Conservation (phyloP, 768 basidiomycete genomes). For the Lactifluus pinguis region DNA sequence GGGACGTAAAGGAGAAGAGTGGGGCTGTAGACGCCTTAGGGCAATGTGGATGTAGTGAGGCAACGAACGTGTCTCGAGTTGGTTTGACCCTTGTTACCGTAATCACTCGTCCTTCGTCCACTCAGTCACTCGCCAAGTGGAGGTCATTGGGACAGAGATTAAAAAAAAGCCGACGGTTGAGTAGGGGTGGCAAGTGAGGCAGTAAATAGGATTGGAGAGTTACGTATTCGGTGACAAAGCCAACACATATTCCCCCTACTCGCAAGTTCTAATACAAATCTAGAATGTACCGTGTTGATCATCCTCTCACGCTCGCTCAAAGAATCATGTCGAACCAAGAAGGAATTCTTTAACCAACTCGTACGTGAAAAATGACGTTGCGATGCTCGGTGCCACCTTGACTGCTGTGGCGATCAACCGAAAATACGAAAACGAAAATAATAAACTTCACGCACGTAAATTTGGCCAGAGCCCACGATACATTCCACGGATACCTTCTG, state of each 20-base stretch:
- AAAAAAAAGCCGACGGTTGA: not conserved
- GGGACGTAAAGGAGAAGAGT: conserved; percentile 16
- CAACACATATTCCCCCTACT: not conserved
- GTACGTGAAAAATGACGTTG: conserved; percentile 79
- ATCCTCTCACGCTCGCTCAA: conserved; percentile 5
- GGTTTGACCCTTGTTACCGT: not conserved
- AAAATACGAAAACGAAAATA: conserved; percentile 1
- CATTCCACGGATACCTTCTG: conserved; percentile 69
- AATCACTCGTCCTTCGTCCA: not conserved
- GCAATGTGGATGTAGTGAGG: conserved; percentile 19
- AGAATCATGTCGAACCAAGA: conserved; percentile 26
- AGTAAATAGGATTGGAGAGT: not conserved
- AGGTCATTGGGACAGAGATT: not conserved
- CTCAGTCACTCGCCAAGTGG: not conserved
- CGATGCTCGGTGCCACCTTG: conserved; percentile 86
- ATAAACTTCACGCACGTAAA: conserved; percentile 48
- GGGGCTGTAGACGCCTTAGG: not conserved
- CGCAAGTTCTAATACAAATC: conserved; percentile 10
- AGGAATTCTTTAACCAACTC: conserved; percentile 54
- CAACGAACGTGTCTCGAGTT: conserved; percentile 8
- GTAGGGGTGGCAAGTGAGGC: not conserved
- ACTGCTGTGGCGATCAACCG: conserved; percentile 35
- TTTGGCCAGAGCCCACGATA: conserved; percentile 89
- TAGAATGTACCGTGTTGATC: conserved; percentile 8
- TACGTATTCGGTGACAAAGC: not conserved